Evolutionary conservation across 805 yeast species (phyloP).

Genomic region (Priceomyces carsonii): DNA sequence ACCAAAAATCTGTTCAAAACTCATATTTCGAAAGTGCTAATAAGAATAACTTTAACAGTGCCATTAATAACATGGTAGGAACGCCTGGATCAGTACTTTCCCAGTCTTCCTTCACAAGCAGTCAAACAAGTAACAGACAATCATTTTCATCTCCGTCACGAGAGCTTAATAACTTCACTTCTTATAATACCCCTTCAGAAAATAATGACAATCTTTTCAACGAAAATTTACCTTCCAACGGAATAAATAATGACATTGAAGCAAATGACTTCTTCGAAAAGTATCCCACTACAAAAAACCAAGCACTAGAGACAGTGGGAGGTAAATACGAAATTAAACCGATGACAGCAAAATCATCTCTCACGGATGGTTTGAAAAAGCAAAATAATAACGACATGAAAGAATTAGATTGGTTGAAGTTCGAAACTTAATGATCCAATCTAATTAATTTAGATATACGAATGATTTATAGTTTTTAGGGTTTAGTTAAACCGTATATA

Average conservation of each 20-base stretch:
- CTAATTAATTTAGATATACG: no score
- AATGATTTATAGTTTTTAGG: no score
- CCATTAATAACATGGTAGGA: slow-evolving; percentile 5
- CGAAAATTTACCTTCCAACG: slow-evolving; percentile 3
- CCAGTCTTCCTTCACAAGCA: slow-evolving; percentile 12
- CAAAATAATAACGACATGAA: slow-evolving; percentile 16
- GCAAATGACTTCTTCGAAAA: slow-evolving; percentile 10
- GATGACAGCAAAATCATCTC: slow-evolving; percentile 7
- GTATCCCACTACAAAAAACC: slow-evolving; percentile 5
- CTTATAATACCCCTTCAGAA: slow-evolving; percentile 7
- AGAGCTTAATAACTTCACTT: slow-evolving; percentile 6
- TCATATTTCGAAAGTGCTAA: slow-evolving; percentile 8
- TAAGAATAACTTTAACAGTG: background rate
- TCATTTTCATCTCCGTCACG: slow-evolving; percentile 8
- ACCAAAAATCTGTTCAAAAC: slow-evolving; percentile 15
- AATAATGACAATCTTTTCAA: slow-evolving; percentile 2
- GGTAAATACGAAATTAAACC: slow-evolving; percentile 7
- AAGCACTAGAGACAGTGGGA: slow-evolving; percentile 5
- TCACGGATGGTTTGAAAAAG: slow-evolving; percentile 14
- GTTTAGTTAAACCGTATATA: no score
- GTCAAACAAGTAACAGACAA: slow-evolving; percentile 6
- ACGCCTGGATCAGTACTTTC: slow-evolving; percentile 14
- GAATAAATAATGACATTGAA: slow-evolving; percentile 8
- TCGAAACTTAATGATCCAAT: slow-evolving; percentile 19
- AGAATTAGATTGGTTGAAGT: slow-evolving; percentile 35